Evolutionary conservation across 1,284 basidiomycete genomes (phyloP).

Genomic region (Waitea zeae): DNA sequence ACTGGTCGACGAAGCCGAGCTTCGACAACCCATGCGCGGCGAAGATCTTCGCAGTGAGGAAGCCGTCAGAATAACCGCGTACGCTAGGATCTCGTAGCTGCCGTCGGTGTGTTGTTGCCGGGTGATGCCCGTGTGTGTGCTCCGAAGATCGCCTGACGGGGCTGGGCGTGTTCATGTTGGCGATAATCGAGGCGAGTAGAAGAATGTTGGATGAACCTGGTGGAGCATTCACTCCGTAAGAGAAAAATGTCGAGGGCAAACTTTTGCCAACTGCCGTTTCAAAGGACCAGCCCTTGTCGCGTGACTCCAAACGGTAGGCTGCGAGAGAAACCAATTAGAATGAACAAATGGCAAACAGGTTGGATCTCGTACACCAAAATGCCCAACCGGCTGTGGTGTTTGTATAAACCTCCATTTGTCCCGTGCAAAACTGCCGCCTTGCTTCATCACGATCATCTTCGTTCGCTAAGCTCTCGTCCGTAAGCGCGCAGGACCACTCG

Average conservation of each 20-base stretch:
- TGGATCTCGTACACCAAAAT: conserved; percentile 49
- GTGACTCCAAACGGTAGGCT: conserved; percentile 46
- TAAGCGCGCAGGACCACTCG: conserved; percentile 61
- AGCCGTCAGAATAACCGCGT: conserved; percentile 48
- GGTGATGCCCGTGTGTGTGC: too few species aligned
- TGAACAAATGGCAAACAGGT: neutral
- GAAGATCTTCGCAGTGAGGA: conserved; percentile 42
- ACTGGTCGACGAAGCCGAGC: conserved; percentile 51
- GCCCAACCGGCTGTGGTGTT: conserved; percentile 47
- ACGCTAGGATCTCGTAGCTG: conserved; percentile 4
- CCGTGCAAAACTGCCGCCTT: conserved; percentile 37
- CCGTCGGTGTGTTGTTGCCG: too few species aligned
- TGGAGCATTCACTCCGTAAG: conserved; percentile 19
- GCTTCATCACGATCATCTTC: conserved; percentile 29
- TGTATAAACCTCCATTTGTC: conserved; percentile 44
- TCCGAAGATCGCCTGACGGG: too few species aligned
- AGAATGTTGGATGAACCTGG: neutral
- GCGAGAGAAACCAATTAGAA: conserved; percentile 2
- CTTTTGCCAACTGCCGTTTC: conserved; percentile 33
- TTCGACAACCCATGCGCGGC: conserved; percentile 34
- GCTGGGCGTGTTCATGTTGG: too few species aligned
- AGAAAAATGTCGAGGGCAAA: conserved; percentile 40
- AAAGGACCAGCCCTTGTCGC: conserved; percentile 58
- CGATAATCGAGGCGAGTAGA: neutral
- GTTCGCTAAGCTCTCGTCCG: conserved; percentile 30